A percentile compares a stretch with the other conserved stretches of the same genome.
phyloP scores from a whole-genome alignment of 1,284 basidiomycete genomes.

The Hemileccinum hortonii region DNA sequence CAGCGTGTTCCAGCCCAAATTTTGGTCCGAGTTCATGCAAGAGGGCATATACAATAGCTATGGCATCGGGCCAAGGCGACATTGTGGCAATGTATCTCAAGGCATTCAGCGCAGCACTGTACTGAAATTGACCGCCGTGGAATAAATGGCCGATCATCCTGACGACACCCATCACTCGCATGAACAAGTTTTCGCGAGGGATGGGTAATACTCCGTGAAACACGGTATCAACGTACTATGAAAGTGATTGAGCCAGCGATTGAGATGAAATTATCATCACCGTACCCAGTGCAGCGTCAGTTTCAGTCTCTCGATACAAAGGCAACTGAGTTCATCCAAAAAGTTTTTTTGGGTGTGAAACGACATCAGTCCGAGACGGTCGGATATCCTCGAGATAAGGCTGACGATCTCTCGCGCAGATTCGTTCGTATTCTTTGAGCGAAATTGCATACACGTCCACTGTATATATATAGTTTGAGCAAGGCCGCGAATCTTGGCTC shows the following conservation, averaged over 20 bases:
- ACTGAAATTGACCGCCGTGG: conserved; percentile 10
- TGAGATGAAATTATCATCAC: neutral
- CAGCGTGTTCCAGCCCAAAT: conserved; percentile 12
- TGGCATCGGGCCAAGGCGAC: conserved; percentile 18
- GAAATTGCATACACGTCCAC: conserved; percentile 16
- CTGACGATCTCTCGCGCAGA: conserved; percentile 3
- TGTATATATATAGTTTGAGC: conserved; percentile 9
- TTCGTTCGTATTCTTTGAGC: conserved; percentile 7
- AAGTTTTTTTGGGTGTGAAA: conserved; percentile 9
- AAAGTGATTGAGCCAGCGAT: conserved; percentile 6
- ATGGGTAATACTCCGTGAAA: neutral
- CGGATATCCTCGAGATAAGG: conserved; percentile 10
- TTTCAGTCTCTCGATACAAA: conserved; percentile 19
- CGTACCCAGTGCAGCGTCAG: conserved; percentile 20
- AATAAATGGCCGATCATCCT: conserved; percentile 19
- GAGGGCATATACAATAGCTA: conserved; percentile 19
- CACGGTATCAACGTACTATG: conserved; percentile 11
- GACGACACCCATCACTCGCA: conserved; percentile 15
- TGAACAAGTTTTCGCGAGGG: conserved; percentile 10
- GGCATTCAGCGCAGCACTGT: conserved; percentile 4
- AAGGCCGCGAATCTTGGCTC: conserved; percentile 11
- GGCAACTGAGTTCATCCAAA: conserved; percentile 5
- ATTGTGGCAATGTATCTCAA: conserved; percentile 13
- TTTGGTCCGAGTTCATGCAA: conserved; percentile 17
- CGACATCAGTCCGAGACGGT: conserved; percentile 8